Base-by-base conservation (phyloP, 768 basidiomycete species). In the Russula compacta region DNA sequence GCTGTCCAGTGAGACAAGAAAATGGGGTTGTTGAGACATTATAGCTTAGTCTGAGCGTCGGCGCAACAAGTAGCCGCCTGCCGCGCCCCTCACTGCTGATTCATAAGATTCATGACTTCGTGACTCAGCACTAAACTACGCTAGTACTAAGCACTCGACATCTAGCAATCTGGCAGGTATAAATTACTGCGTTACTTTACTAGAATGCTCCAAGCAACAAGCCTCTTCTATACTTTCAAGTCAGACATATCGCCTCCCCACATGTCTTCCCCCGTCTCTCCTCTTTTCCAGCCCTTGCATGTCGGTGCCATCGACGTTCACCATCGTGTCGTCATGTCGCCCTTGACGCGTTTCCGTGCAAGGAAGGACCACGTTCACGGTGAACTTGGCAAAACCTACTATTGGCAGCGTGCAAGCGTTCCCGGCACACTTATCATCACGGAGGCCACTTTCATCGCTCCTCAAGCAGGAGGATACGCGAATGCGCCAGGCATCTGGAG, bases 401-500 rank as follows among this genome's bases (percentile, higher is more conserved):
- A 82, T 64, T 56, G 70, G 2, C 82, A 83, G 65, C 77, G 82
- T 0, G 75, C 72, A 5, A 71, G 73, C 38, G 65, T 69, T 0
- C 77, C 79, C 0, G 84, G 84, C 0, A 83, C 80, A 0, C 70
- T 86, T 10, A 70, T 83, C 47, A 76, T 88, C 58, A 71, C 81
- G 2, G 84, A 87, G 69, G 84, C 76, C 0, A 82, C 83, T 2
- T 72, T 78, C 54, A 79, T 87, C 51, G 76, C 79, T 0, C 68
- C 71, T 1, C 66, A 76, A 14, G 82, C 83, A 0, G 81, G 79
- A 3, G 84, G 83, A 1, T 74, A 71, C 44, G 53, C 59, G 1
- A 71, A 81, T 57, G 77, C 79, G 0, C 87, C 87, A 1, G 87
- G 87, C 0, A 81, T 88, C 56, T 88, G 80, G 76, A 81, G 69